These are phyloP conservation scores for Phytophthora sp. DNA, from an alignment of 352 stramenopile genomes.

Conservation along the genomic window DNA sequence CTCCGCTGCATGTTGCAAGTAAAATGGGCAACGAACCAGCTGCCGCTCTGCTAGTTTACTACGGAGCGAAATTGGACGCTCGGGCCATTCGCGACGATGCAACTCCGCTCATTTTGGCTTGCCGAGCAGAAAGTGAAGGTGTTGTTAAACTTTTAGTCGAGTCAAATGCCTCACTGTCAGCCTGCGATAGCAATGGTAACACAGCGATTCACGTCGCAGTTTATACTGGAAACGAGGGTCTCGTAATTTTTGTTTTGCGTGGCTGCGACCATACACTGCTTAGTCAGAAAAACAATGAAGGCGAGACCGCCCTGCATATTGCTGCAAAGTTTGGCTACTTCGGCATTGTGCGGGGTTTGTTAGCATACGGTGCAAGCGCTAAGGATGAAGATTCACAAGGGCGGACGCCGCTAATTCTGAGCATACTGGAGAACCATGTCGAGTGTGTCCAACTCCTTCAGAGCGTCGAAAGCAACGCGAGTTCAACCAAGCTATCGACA, in stretches of 20 bases:
- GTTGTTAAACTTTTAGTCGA: constrained; percentile 59
- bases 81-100: constrained; percentile 19
- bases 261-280: constrained; percentile 65
- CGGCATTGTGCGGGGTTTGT: constrained; percentile 44
- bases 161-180: constrained; percentile 68
- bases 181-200: constrained; percentile 82
- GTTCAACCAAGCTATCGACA: constrained; percentile 2
- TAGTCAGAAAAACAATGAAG: constrained; percentile 89
- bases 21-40: constrained; percentile 51
- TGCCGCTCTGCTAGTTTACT: constrained; percentile 50
- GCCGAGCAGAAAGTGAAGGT: constrained; percentile 38
- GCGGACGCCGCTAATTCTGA: constrained; percentile 65
- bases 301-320: constrained; percentile 92
- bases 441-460: constrained; percentile 73
- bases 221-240: constrained; percentile 78
- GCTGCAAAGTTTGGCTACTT: constrained; percentile 59
- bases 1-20: constrained; percentile 56
- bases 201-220: constrained; percentile 85
- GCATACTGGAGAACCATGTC: constrained; percentile 75
- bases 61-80: constrained; percentile 49
- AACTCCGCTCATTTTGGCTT: constrained; percentile 57
- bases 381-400: constrained; percentile 65
- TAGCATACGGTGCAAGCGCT: constrained; percentile 44
- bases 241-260: constrained; percentile 78
- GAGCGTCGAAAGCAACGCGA: constrained; percentile 18